These are phyloP conservation scores for Jatropha podagrica DNA, from an alignment of 441 rosid species.

Conservation along the genomic window DNA sequence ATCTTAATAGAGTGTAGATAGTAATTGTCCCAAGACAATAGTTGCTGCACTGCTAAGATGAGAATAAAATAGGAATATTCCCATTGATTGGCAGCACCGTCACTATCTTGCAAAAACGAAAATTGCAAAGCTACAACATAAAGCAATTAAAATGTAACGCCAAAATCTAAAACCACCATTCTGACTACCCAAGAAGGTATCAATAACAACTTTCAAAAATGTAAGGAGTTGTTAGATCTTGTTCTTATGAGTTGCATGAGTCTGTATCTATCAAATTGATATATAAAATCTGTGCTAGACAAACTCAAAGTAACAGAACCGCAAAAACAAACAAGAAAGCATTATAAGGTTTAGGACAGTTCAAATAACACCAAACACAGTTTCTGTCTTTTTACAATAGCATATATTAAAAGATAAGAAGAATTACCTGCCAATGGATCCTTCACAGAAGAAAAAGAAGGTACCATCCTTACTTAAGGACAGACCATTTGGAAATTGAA, in stretches of 20 bases:
- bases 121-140: too few species aligned
- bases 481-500: constrained; percentile 84
- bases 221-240: neutral
- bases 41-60: too few species aligned
- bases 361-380: constrained; percentile 3
- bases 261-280: neutral
- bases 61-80: too few species aligned
- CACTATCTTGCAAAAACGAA: too few species aligned
- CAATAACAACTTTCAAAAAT: neutral
- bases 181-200: too few species aligned
- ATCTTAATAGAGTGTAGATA: neutral
- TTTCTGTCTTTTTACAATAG: neutral
- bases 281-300: neutral
- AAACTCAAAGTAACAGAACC: neutral
- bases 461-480: constrained; percentile 84
- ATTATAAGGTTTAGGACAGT: neutral
- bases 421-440: constrained; percentile 59
- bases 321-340: neutral
- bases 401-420: constrained; percentile 1
- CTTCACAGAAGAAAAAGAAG: constrained; percentile 70
- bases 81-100: too few species aligned
- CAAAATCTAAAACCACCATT: too few species aligned
- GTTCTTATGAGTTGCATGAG: neutral
- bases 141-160: too few species aligned
- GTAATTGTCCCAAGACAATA: too few species aligned